Base-by-base conservation (phyloP, 2,329 filamentous ascomycete species). In the Phyllosticta paracitricarpa region DNA sequence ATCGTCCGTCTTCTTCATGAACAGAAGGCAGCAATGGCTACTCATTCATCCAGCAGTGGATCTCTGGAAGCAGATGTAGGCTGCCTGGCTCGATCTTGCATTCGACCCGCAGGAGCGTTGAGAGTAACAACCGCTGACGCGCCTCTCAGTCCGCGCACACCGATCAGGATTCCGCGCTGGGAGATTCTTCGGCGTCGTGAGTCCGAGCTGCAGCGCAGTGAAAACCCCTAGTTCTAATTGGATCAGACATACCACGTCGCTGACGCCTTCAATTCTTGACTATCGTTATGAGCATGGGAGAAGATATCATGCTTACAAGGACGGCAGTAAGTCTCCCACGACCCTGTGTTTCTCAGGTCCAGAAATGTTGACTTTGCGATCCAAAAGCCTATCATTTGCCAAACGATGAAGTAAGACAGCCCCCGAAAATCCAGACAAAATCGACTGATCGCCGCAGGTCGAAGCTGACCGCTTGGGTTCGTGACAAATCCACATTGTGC, bases 371-470 rank as follows among this genome's bases (percentile, higher is more conserved):
- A 28, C 52, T 12, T 28, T 26, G 5, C 9, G 3, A 25, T 28
- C 8, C 14, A 14, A 25, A 25, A 54, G 30, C 26, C 57, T 72
- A 72, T 52, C 67, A 66, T 1, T 60, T 72, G 4, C 70, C 70
- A 3, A 71, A 72, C 30, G 70, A 72, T 51, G 68, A 72, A 65
- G 70, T 71, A 61, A 35, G 62, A 54, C 68, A n/a, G 17, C 14
- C 40, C 14, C 14, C 6, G 6, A 4, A n/a, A 48, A n/a, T n/a
- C 3, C 4, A 7, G n/a, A n/a, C 40, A 48, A 17, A 48, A n/a
- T 3, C n/a, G 14, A 71, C 57, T 62, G 68, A 53, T 64, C 71
- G 6, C 58, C 63, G 62, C 57, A 59, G 62, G 62, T 26, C 19
- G 52, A 19, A 12, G 48, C 19, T n/a, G 22, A 52, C 10, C 25